These are phyloP conservation scores for Phytophthora rubi DNA, from an alignment of 352 stramenopile species.

Conservation along the genomic window DNA sequence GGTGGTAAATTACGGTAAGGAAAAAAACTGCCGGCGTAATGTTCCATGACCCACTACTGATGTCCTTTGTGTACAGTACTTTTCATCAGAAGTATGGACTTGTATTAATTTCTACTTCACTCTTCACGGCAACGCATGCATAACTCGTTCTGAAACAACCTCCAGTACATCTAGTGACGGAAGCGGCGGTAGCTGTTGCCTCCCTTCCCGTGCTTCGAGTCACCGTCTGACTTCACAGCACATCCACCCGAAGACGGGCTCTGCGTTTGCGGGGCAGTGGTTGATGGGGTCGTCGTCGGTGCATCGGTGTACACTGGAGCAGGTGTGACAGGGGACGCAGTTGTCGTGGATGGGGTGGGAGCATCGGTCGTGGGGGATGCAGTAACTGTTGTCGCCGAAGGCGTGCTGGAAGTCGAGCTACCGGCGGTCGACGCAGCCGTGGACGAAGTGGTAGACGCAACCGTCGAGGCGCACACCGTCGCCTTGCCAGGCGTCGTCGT, in stretches of 20 bases:
- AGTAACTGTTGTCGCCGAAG: background rate
- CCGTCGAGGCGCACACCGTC: slow-evolving; percentile 7
- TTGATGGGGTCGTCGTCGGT: background rate
- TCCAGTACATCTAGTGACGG: background rate
- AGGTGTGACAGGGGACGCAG: background rate
- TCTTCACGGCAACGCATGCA: background rate
- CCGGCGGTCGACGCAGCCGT: background rate
- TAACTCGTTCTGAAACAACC: background rate
- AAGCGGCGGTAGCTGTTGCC: background rate
- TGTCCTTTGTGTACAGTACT: too few relatives aligned
- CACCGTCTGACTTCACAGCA: background rate
- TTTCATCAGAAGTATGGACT: background rate
- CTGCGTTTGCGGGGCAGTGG: background rate
- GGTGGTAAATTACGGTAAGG: too few relatives aligned
- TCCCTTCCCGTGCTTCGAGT: background rate
- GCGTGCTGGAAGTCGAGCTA: background rate
- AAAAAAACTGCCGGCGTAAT: too few relatives aligned
- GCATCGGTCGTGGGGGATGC: background rate
- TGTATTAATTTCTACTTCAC: background rate
- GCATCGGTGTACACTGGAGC: background rate
- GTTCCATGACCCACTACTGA: too few relatives aligned
- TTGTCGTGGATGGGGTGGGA: slow-evolving; percentile 1
- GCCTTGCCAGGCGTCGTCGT: slow-evolving; percentile 10
- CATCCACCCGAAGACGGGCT: background rate
- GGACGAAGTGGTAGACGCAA: background rate